Conservation (phyloP, 1,284 basidiomycete species). For the Mycosarcoma maydis region DNA sequence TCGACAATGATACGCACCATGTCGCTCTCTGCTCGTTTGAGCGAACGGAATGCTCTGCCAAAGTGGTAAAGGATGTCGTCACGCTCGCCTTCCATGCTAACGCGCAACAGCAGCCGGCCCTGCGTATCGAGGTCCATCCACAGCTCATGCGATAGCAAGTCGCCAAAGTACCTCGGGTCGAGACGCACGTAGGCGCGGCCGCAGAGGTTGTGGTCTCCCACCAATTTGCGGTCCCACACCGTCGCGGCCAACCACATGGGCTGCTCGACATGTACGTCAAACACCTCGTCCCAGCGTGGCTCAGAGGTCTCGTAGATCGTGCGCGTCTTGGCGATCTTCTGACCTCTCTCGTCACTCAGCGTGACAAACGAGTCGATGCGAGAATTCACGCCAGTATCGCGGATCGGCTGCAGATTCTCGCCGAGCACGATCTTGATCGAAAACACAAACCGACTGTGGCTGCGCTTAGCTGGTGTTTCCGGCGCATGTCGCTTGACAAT, state of each 20-base stretch:
- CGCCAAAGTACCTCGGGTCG: constrained; percentile 86
- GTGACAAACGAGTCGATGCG: constrained; percentile 88
- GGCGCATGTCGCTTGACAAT: constrained; percentile 69
- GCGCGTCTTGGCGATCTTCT: constrained; percentile 89
- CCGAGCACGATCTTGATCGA: constrained; percentile 87
- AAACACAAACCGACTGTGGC: constrained; percentile 76
- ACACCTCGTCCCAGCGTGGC: constrained; percentile 97
- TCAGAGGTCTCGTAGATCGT: constrained; percentile 91
- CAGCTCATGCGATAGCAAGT: constrained; percentile 88
- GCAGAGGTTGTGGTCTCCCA: constrained; percentile 77
- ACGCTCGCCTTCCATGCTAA: constrained; percentile 98
- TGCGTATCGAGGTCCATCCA: constrained; percentile 91
- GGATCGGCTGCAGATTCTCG: constrained; percentile 56
- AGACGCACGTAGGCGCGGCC: constrained; percentile 91
- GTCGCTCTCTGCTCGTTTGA: constrained; percentile 93
- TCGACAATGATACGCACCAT: constrained; percentile 97
- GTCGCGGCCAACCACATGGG: constrained; percentile 96
- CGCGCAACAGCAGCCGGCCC: constrained; percentile 83
- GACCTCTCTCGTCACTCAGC: constrained; percentile 89
- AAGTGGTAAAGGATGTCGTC: constrained; percentile 98
- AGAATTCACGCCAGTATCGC: constrained; percentile 35
- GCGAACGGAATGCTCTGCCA: constrained; percentile 89
- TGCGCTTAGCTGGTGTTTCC: constrained; percentile 68
- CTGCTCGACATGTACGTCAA: constrained; percentile 83
- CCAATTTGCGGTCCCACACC: constrained; percentile 85